Evolutionary conservation across 2,329 filamentous ascomycete species (phyloP).

Genomic region (Botryotinia narcissicola): DNA sequence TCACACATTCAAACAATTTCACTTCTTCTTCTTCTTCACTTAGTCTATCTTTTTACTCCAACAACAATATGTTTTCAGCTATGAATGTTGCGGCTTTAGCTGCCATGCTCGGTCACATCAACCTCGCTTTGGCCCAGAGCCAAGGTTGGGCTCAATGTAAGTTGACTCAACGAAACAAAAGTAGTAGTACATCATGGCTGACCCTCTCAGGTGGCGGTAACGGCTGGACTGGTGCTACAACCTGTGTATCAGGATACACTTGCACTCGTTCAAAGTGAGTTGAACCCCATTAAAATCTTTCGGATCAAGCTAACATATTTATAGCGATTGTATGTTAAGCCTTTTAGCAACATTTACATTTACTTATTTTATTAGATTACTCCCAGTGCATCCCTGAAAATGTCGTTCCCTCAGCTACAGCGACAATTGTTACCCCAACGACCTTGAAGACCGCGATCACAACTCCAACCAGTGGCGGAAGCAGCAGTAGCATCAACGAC

Average conservation of each 20-base stretch:
- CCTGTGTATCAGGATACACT: slow-evolving; percentile 35
- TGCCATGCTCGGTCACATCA: slow-evolving; percentile 26
- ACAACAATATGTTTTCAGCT: slow-evolving; percentile 28
- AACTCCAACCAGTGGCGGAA: slow-evolving; percentile 21
- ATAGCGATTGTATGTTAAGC: slow-evolving; percentile 11
- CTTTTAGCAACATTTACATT: neutral
- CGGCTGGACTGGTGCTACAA: slow-evolving; percentile 35
- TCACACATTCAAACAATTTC: neutral
- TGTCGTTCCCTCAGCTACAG: slow-evolving; percentile 10
- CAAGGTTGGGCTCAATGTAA: slow-evolving; percentile 29
- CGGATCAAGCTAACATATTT: neutral
- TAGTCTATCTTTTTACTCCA: neutral
- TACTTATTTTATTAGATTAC: slow-evolving; percentile 22
- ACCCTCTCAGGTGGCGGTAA: slow-evolving; percentile 34
- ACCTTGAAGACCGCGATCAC: slow-evolving; percentile 5
- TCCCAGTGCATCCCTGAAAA: slow-evolving; percentile 32
- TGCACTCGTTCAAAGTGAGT: slow-evolving; percentile 30
- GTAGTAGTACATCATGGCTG: neutral
- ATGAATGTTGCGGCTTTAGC: slow-evolving; percentile 27
- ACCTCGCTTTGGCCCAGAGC: slow-evolving; percentile 25
- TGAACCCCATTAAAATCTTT: neutral
- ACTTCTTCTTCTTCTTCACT: neutral
- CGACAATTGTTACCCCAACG: slow-evolving; percentile 16
- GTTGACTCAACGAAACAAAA: neutral
- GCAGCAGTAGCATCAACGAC: slow-evolving; percentile 53